These are phyloP conservation scores for Bryoerythrophyllum caledonicum DNA, from an alignment of 225 moss, liverwort and hornwort genomes.

Conservation along the genomic window DNA sequence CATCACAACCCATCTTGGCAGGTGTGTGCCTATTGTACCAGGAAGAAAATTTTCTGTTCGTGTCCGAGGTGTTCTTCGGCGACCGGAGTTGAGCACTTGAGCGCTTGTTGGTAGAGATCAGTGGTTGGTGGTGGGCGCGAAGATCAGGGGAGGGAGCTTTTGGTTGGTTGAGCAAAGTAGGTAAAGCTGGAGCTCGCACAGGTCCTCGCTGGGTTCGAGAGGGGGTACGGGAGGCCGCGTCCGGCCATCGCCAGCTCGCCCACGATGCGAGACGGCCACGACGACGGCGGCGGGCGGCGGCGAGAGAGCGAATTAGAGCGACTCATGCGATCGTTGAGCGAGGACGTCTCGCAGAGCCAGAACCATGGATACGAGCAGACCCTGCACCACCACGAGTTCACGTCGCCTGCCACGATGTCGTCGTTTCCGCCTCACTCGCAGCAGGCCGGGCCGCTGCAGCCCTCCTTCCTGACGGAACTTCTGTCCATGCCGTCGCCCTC, in stretches of 20 bases:
- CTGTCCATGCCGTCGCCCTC: slow-evolving; percentile 37
- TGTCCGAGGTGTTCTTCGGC: background rate
- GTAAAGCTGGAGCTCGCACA: slow-evolving; percentile 45
- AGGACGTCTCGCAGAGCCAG: slow-evolving; percentile 28
- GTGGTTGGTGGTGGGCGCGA: background rate
- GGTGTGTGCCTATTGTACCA: slow-evolving; percentile 3
- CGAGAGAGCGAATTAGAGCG: slow-evolving; percentile 35
- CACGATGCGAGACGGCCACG: slow-evolving; percentile 28
- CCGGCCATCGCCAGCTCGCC: slow-evolving; percentile 21
- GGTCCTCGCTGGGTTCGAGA: slow-evolving; percentile 39
- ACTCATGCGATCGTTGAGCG: slow-evolving; percentile 44
- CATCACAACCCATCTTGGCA: background rate
- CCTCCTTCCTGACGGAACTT: slow-evolving; percentile 26
- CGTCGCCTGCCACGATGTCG: slow-evolving; percentile 2
- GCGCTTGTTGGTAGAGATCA: background rate
- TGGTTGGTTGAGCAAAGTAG: background rate
- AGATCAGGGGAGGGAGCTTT: too few relatives aligned
- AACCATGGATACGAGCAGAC: slow-evolving; percentile 10
- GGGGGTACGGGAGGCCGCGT: slow-evolving; percentile 31
- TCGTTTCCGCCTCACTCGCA: slow-evolving; percentile 18
- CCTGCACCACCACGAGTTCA: slow-evolving; percentile 9
- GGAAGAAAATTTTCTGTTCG: background rate
- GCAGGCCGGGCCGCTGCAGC: slow-evolving; percentile 11
- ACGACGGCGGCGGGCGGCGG: slow-evolving; percentile 3
- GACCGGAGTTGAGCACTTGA: background rate